Evolutionary conservation across 371 early-diverging fungal species (phyloP).

Genomic region (Apophysomyces ossiformis): DNA sequence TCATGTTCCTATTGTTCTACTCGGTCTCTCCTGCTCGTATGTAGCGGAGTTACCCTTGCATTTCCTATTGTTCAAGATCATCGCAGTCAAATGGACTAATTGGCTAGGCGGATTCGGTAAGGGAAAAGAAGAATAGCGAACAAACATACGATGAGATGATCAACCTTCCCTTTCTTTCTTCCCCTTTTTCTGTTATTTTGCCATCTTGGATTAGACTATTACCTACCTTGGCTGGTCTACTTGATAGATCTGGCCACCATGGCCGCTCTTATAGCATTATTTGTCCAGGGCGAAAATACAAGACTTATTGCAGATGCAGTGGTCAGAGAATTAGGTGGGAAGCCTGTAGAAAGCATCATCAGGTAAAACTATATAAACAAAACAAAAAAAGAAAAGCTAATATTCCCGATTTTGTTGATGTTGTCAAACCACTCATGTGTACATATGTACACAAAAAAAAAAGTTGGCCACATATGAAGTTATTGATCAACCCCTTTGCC

Average conservation of each 20-base stretch:
- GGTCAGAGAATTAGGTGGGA: conserved; percentile 16
- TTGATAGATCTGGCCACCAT: conserved; percentile 29
- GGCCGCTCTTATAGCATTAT: conserved; percentile 23
- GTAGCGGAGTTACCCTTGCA: conserved; percentile 39
- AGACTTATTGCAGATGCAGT: conserved; percentile 25
- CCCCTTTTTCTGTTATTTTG: too few relatives aligned
- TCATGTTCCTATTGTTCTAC: conserved; percentile 11
- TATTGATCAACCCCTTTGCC: conserved; percentile 47
- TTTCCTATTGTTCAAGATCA: conserved; percentile 24
- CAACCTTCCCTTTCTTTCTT: neutral
- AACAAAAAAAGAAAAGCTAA: neutral
- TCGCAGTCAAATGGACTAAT: conserved; percentile 13
- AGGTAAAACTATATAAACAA: conserved; percentile 16
- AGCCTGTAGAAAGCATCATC: conserved; percentile 18
- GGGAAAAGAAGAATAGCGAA: neutral
- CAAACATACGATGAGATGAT: neutral
- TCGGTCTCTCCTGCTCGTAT: conserved; percentile 19
- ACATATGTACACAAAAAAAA: neutral
- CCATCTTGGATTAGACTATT: conserved; percentile 20
- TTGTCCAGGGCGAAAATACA: conserved; percentile 27
- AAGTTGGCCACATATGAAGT: conserved; percentile 10
- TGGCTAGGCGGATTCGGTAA: conserved; percentile 39
- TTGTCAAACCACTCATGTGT: too few relatives aligned
- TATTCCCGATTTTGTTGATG: too few relatives aligned
- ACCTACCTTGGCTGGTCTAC: conserved; percentile 19